These are phyloP conservation scores for Diutina pseudorugosa DNA, from an alignment of 1,139 yeast species.

Conservation along the genomic window DNA sequence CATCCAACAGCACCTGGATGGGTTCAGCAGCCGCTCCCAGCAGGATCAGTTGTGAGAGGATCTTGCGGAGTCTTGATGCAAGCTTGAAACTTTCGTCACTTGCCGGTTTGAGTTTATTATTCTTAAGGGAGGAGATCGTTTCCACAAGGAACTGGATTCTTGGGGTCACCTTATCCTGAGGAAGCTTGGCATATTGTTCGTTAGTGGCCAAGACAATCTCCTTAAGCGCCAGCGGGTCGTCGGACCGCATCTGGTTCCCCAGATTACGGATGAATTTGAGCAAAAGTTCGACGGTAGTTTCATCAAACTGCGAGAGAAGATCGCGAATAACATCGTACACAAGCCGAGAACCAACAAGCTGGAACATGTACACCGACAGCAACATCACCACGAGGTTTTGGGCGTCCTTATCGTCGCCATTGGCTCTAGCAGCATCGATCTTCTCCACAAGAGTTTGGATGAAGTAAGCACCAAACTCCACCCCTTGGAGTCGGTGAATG, in stretches of 20 bases:
- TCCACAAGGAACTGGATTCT: slow-evolving; percentile 80
- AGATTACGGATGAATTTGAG: slow-evolving; percentile 60
- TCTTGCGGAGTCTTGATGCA: slow-evolving; percentile 53
- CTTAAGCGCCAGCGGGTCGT: slow-evolving; percentile 78
- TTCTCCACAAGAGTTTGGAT: slow-evolving; percentile 68
- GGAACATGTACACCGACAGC: slow-evolving; percentile 68
- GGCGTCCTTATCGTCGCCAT: slow-evolving; percentile 35
- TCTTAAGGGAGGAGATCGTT: slow-evolving; percentile 73
- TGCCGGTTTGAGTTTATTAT: slow-evolving; percentile 57
- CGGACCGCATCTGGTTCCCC: slow-evolving; percentile 79
- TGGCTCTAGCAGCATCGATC: slow-evolving; percentile 22
- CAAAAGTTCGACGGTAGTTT: slow-evolving; percentile 65
- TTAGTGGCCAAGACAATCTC: slow-evolving; percentile 49
- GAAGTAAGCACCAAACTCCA: slow-evolving; percentile 82
- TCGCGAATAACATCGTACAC: slow-evolving; percentile 62
- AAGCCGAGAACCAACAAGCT: slow-evolving; percentile 58
- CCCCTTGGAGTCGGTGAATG: slow-evolving; percentile 67
- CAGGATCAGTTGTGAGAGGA: slow-evolving; percentile 35
- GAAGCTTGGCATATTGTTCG: background rate
- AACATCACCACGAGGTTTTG: slow-evolving; percentile 63
- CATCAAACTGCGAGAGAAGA: slow-evolving; percentile 48
- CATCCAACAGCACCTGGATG: slow-evolving; percentile 71
- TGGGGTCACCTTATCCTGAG: slow-evolving; percentile 15
- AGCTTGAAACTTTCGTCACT: slow-evolving; percentile 38
- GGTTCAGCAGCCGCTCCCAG: slow-evolving; percentile 51